These are phyloP conservation scores for Neoboletus magnificus DNA, from an alignment of 768 basidiomycete genomes.

Conservation along the genomic window DNA sequence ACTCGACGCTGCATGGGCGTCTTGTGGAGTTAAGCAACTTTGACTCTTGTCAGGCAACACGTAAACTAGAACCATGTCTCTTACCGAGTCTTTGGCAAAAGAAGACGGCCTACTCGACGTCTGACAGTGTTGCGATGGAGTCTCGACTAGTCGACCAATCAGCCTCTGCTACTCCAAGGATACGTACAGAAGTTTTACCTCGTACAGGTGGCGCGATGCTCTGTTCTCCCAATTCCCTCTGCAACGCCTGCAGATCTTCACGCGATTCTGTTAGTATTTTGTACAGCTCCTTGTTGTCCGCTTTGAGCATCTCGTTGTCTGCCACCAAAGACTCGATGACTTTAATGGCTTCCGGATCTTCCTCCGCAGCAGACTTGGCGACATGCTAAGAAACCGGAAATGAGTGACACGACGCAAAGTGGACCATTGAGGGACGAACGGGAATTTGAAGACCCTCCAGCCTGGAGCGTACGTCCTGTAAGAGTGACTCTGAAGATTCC, in stretches of 20 bases:
- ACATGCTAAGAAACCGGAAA: constrained; percentile 34
- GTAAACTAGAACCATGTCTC: constrained; percentile 30
- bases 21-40: constrained; percentile 26
- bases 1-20: constrained; percentile 37
- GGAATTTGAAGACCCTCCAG: constrained; percentile 59
- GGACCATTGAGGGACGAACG: constrained; percentile 36
- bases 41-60: constrained; percentile 23
- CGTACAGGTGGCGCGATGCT: constrained; percentile 47
- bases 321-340: constrained; percentile 83
- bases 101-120: constrained; percentile 45
- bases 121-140: constrained; percentile 39
- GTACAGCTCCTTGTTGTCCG: constrained; percentile 78
- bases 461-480: constrained; percentile 62
- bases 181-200: constrained; percentile 30
- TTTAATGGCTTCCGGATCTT: constrained; percentile 58
- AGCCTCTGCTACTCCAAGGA: background rate
- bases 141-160: constrained; percentile 24
- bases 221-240: constrained; percentile 75
- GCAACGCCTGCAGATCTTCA: constrained; percentile 67
- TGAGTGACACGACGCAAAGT: constrained; percentile 12
- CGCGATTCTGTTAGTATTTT: constrained; percentile 69
- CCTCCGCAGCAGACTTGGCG: constrained; percentile 34
- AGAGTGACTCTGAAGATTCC: constrained; percentile 63
- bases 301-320: constrained; percentile 79
- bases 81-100: constrained; percentile 42